Conservation (phyloP, 2,329 filamentous ascomycete genomes). For the Phaeosphaeria sp. region DNA sequence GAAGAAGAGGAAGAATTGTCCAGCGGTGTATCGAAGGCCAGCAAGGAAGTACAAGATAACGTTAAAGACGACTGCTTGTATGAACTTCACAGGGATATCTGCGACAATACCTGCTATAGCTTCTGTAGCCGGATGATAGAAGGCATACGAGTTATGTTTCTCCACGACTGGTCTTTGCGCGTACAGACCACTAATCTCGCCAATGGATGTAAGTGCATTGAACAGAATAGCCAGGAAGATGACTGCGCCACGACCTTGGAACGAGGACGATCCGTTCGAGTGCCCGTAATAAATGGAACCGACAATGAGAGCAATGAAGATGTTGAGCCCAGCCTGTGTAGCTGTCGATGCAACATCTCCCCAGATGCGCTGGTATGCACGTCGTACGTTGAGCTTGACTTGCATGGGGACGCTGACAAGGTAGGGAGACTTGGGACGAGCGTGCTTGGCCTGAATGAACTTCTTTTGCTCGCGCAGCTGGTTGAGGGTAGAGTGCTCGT, state of each 20-base stretch:
- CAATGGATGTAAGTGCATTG: conserved; percentile 65
- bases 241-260: conserved; percentile 63
- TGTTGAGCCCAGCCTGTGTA: conserved; percentile 53
- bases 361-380: conserved; percentile 45
- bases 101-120: conserved; percentile 82
- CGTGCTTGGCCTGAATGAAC: conserved; percentile 60
- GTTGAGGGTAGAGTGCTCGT: conserved; percentile 43
- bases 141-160: conserved; percentile 83
- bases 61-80: conserved; percentile 77
- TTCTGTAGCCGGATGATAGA: conserved; percentile 89
- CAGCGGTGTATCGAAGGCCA: conserved; percentile 73
- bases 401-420: conserved; percentile 62
- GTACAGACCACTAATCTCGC: conserved; percentile 66
- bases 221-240: conserved; percentile 68
- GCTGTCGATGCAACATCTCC: conserved; percentile 41
- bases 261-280: conserved; percentile 58
- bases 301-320: conserved; percentile 67
- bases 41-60: conserved; percentile 85
- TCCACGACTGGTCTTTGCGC: conserved; percentile 89
- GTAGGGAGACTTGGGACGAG: conserved; percentile 64
- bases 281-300: conserved; percentile 66
- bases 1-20: conserved; percentile 84
- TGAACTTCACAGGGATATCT: conserved; percentile 81
- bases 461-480: conserved; percentile 56
- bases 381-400: conserved; percentile 37